Evolutionary conservation across 192 early-diverging fungal genomes (phyloP).

Genomic region (Gorgonomyces haynaldii): DNA sequence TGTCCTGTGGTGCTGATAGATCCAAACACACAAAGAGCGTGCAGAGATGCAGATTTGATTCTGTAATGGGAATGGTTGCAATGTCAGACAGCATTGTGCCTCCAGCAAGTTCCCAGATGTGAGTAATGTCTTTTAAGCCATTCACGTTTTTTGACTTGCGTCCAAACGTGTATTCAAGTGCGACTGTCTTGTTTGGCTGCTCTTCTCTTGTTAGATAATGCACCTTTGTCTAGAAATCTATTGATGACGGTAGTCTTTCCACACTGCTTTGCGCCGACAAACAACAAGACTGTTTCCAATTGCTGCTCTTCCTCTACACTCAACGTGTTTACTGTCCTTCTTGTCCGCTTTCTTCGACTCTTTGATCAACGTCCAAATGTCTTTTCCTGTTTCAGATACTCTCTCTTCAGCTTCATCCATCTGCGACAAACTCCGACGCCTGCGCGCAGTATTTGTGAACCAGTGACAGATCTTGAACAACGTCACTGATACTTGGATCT

Average conservation of each 20-base stretch:
- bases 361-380: constrained; percentile 34
- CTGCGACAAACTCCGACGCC: too few relatives aligned
- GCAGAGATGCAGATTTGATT: constrained; percentile 32
- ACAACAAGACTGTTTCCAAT: constrained; percentile 31
- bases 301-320: constrained; percentile 12
- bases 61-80: constrained; percentile 29
- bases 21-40: constrained; percentile 35
- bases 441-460: too few relatives aligned
- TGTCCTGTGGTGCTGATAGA: constrained; percentile 29
- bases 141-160: constrained; percentile 30
- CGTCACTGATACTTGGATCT: too few relatives aligned
- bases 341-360: constrained; percentile 24
- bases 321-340: constrained; percentile 6
- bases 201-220: constrained; percentile 22
- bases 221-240: constrained; percentile 37
- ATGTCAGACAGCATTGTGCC: constrained; percentile 29
- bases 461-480: too few relatives aligned
- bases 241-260: constrained; percentile 35
- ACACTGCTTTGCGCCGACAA: constrained; percentile 22
- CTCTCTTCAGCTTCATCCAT: too few relatives aligned
- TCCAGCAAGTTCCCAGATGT: constrained; percentile 48
- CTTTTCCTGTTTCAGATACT: constrained; percentile 19
- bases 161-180: constrained; percentile 39
- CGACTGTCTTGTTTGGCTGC: constrained; percentile 26
- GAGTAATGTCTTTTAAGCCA: constrained; percentile 35